Conservation (phyloP, 805 yeast genomes). For the Groenewaldozyma tartarivorans region DNA sequence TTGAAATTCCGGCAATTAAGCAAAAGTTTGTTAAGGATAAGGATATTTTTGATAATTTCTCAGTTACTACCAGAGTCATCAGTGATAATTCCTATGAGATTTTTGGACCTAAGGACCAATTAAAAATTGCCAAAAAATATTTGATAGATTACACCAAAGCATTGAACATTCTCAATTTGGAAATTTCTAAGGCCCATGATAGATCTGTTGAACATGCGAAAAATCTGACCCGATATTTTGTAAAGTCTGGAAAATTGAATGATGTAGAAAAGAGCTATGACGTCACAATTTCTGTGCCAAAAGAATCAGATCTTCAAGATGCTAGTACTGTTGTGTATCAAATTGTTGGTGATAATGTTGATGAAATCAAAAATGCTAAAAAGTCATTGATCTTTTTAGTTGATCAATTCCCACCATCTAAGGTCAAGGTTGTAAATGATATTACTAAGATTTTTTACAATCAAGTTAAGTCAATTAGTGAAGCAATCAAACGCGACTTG, state of each 20-base stretch:
- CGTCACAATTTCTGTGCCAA: constrained; percentile 42
- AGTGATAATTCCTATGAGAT: constrained; percentile 35
- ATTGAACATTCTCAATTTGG: constrained; percentile 57
- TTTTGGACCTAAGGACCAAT: constrained; percentile 48
- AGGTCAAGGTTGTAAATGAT: constrained; percentile 48
- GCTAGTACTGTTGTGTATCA: constrained; percentile 42
- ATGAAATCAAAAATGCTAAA: constrained; percentile 52
- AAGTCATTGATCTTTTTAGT: constrained; percentile 67
- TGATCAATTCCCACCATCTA: constrained; percentile 60
- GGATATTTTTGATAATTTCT: constrained; percentile 22
- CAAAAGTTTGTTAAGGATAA: constrained; percentile 50
- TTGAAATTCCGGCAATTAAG: constrained; percentile 54
- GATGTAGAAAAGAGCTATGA: constrained; percentile 32
- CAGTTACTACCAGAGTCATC: constrained; percentile 34
- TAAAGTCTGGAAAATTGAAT: constrained; percentile 22
- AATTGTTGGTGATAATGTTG: constrained; percentile 44
- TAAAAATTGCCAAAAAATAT: constrained; percentile 50
- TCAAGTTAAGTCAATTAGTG: constrained; percentile 30
- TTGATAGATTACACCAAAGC: constrained; percentile 54
- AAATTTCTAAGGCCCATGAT: constrained; percentile 83
- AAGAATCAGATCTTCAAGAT: constrained; percentile 2
- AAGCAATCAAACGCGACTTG: constrained; percentile 28
- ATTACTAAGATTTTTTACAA: constrained; percentile 53
- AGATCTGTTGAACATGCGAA: constrained; percentile 69
- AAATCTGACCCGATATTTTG: constrained; percentile 58